Evolutionary conservation across 306 rosid species (phyloP), one percentile per base, ranked within the genome.

Genomic region (Neltuma alba): DNA sequence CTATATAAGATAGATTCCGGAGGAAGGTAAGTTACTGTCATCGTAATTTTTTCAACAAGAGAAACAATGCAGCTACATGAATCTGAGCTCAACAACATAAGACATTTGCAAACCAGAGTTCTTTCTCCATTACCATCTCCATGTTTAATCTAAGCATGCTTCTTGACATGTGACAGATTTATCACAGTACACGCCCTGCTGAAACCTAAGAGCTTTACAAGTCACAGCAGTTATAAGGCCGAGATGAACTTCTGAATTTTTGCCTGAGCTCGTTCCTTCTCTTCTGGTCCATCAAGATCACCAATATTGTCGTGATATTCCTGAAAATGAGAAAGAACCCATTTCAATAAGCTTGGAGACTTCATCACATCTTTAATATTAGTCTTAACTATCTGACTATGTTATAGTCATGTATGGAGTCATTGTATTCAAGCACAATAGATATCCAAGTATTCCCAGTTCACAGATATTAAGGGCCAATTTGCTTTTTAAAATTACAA

Each of bases 231-330:
- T 77, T 80, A 92, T n/a, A 94, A 64, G 4, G 94, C 97, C 36
- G 80, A 47, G 81, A 95, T 86, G 87, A 95, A 92, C 87, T 87
- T 91, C 66, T 90, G 96, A 83, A 92, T 89, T 89, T 88, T 95
- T 20, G 92, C 64, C 84, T 92, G 97, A 7, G 94, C 90, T 42
- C 95, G 87, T 84, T 94, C 99, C 83, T 91, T 92, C 84, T 91
- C 99, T 76, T 94, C 96, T 16, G 89, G 94, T 80, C 99, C 99
- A 80, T 94, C 99, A 57, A 89, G 79, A 83, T 94, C 98, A 54
- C 99, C 94, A 54, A 94, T 92, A 77, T 94, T 92, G 76, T 94
- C 97, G 36, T 92, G 97, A 84, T 91, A 92, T 73, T 94, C 98
- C 95, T 94, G 48, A 82, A 84, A 44, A 84, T 73, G 11, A 25